Base-by-base conservation (phyloP, 2,329 filamentous ascomycete species). In the Trichophyton benhamiae region DNA sequence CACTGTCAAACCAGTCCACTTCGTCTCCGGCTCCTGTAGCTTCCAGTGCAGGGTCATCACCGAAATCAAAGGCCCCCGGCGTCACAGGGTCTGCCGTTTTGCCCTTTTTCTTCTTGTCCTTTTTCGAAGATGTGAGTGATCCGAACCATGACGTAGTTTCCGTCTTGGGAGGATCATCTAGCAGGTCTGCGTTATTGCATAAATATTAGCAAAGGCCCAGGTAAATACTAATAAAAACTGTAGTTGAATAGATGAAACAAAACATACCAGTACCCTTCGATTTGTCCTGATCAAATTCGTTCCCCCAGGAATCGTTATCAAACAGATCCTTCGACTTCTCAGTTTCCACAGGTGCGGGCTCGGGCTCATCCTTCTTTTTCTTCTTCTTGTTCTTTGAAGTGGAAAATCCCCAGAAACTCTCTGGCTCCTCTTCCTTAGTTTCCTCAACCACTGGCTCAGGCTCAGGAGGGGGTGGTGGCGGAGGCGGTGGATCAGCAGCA, bases 401-500 rank as follows among this genome's bases (percentile, higher is more conserved):
- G 41, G 36, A 25, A 20, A 44, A 42, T 8, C 55, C 55, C 33
- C 33, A 58, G 20, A 58, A 25, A 30, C 11, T 20, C 5, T 58
- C 41, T 1, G 62, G 44, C 22, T 63, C 60, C 17, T 61, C 59
- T 69, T 72, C 7, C 63, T 65, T 70, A 64, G 63, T 66, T 67
- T n/a, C 61, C 42, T 68, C 62, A 55, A 66, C 63, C 25, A 59
- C 65, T 2, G 65, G 63, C 38, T 64, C 63, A n/a, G 63, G 61
- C 4, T 64, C 63, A 20, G 42, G 33, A 25, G 25, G 44, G 4
- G 61, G 55, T n/a, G 62, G 58, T 25, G 59, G 53, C 20, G 68
- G 67, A 17, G 70, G 65, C 0, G 67, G 65, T 3, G 65, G 69
- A 64, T 71, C 71, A 69, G 67, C 64, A 59, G 69, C 66, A 57